Percentiles rank a stretch among this genome's conserved stretches.
Conservation (phyloP, 345 rosid species). For the Litchi chinensis region DNA sequence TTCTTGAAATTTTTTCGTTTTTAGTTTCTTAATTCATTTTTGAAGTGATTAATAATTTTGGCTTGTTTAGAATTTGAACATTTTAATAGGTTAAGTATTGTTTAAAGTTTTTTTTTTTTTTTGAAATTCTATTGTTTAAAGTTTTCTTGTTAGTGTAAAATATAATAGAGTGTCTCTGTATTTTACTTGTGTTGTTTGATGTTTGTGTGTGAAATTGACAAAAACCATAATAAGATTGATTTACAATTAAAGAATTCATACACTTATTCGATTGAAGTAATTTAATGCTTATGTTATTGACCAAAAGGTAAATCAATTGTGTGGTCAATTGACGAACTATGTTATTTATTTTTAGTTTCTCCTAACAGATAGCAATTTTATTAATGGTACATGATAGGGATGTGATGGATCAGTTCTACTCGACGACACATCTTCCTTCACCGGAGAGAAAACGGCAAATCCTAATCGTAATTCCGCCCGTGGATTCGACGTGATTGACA, state of each 20-base stretch:
- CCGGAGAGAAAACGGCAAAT: slow-evolving; percentile 73
- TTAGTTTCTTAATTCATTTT: background rate
- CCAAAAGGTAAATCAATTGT: background rate
- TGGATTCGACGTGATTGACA: slow-evolving; percentile 75
- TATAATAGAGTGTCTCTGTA: background rate
- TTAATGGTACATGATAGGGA: slow-evolving; percentile 43
- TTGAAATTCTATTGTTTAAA: too few species aligned
- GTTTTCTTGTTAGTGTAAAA: background rate
- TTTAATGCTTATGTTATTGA: background rate
- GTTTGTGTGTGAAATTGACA: background rate
- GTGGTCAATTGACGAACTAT: background rate
- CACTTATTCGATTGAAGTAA: too few species aligned
- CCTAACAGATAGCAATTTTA: background rate
- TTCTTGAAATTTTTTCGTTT: too few species aligned
- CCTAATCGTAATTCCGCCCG: slow-evolving; percentile 74
- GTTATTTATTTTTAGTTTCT: too few species aligned
- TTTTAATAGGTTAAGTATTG: background rate
- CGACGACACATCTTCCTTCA: slow-evolving; percentile 75
- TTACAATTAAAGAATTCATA: background rate
- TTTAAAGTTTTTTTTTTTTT: too few species aligned
- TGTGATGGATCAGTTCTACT: slow-evolving; percentile 86
- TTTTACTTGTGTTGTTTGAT: background rate
- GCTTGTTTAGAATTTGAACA: background rate
- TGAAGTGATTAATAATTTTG: background rate
- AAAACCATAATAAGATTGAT: background rate